phyloP scores from a whole-genome alignment of 768 basidiomycete species.

The Lentinus tigrinus region DNA sequence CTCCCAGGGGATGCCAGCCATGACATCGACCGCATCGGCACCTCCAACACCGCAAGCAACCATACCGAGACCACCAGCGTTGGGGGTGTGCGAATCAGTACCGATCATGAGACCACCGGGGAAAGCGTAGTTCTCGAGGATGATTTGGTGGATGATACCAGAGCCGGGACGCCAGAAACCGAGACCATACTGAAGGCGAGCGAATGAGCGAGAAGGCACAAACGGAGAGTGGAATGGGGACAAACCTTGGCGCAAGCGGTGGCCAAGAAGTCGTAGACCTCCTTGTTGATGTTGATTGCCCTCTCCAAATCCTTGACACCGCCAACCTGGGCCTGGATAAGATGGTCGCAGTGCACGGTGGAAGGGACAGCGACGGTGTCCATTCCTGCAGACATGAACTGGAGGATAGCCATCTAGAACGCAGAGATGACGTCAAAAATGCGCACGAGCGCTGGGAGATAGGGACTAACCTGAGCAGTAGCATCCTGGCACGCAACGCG shows the following conservation, averaged over 20 bases:
- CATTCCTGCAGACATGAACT: slow-evolving; percentile 99
- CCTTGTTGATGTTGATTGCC: slow-evolving; percentile 92
- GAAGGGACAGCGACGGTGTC: slow-evolving; percentile 97
- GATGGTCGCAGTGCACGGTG: slow-evolving; percentile 98
- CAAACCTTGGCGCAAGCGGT: slow-evolving; percentile 89
- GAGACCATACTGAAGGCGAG: slow-evolving; percentile 80
- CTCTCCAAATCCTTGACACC: slow-evolving; percentile 92
- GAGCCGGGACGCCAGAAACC: slow-evolving; percentile 99
- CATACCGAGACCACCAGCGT: slow-evolving; percentile 99
- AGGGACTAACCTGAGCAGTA: slow-evolving; percentile 67
- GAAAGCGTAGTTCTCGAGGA: slow-evolving; percentile 99
- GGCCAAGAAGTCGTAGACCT: slow-evolving; percentile 99
- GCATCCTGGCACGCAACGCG: slow-evolving; percentile 92
- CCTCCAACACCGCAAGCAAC: slow-evolving; percentile 99
- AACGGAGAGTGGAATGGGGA: slow-evolving; percentile 2
- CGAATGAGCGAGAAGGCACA: not conserved
- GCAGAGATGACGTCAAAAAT: slow-evolving; percentile 32
- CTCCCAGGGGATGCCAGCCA: slow-evolving; percentile 98
- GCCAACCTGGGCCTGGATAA: slow-evolving; percentile 96
- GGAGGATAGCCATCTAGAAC: slow-evolving; percentile 93
- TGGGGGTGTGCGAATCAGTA: slow-evolving; percentile 98
- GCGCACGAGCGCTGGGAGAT: slow-evolving; percentile 2
- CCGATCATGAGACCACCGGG: slow-evolving; percentile 99
- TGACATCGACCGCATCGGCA: slow-evolving; percentile 98
- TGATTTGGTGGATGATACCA: slow-evolving; percentile 99